Evolutionary conservation across 2,329 filamentous ascomycete species (phyloP), one percentile per base, ranked within the genome.

Genomic region (Trichoderma atroviride): DNA sequence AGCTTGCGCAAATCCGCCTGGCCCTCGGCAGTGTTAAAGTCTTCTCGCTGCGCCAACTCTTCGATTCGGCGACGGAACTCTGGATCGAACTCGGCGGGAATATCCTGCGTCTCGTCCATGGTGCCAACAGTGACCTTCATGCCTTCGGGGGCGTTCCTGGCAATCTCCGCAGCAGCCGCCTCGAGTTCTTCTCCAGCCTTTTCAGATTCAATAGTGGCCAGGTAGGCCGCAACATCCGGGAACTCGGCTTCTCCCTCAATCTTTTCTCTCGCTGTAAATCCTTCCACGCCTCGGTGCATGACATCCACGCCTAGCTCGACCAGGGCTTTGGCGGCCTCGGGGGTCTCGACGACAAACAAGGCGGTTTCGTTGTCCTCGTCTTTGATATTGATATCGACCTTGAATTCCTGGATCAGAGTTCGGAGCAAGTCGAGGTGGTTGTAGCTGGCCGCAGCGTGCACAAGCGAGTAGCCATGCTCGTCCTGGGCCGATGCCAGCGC

Each of bases 351-450:
- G n/a, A 94, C 93, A 77, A 97, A 99, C 5, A 99, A 84, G n/a
- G 95, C 92, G 1, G 95, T 97, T 81, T 99, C 96, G 69, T 90
- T 88, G 78, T 99, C 96, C 79, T 97, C 93, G 77, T 99, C 96
- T 73, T 87, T 88, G 64, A 97, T 83, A 78, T 97, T 91, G 59
- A 94, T 87, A 70, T 94, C 84, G 29, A 95, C 94, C 14, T 89
- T 81, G 80, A 94, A 93, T 40, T 95, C 92, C 58, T 84, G 84
- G 33, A 97, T 85, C 6, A 99, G 86, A 0, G 88, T 81, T 70
- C 92, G 90, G 19, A 97, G 86, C 19, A 99, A 89, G 68, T 92
- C 88, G 43, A 93, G 82, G 78, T 98, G 94, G 78, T 91, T 92
- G 85, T 98, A 99, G 74, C 94, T 97, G 22, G 93, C 91, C 19